Base-by-base conservation (phyloP, 495 filamentous ascomycete species). In the Bacidia gigantensis region DNA sequence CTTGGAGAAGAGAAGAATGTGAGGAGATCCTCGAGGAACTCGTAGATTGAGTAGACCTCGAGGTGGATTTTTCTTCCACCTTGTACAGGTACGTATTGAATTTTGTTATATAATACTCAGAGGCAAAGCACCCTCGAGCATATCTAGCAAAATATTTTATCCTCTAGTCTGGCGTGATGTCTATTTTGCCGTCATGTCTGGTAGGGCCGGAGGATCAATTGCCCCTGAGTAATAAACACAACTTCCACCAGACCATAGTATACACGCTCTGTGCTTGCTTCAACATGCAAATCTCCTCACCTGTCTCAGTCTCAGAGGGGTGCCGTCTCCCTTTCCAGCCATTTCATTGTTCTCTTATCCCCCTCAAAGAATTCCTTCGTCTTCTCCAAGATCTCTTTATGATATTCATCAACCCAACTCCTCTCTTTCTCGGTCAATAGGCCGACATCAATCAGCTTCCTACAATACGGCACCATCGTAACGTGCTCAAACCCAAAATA, bases 401-500 rank as follows among this genome's bases (percentile, higher is more conserved):
- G 87, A 66, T 93, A 95, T 46, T 78, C 72, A 61, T 96, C 92
- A 50, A 99, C 65, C 87, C 88, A 99, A 52, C 74, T 69, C 66
- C 82, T 83, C 73, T 99, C 93, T 26, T 64, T 72, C n/a, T 71
- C 72, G 20, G 81, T 87, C 57, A 99, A 61, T 45, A 93, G 71
- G 5, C 60, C 74, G 39, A 71, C 70, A 62, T 97, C 87, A 51
- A 95, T 89, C 56, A 99, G 69, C 51, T 89, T 96, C 55, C 81
- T 75, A 65, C 92, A 95, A 65, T 93, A 85, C 1, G 93, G 93
- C 18, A 87, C 86, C 87, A 97, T 89, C 1, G 93, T 99, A 55
- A 95, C 88, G 63, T 94, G 87, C 70, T 99, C 89, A 58, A 99
- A 97, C 12, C 90, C 89, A 18, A 95, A 67, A 68, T 86, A 98